Conservation (phyloP, 805 yeast genomes). For the Wickerhamomyces tratensis region DNA sequence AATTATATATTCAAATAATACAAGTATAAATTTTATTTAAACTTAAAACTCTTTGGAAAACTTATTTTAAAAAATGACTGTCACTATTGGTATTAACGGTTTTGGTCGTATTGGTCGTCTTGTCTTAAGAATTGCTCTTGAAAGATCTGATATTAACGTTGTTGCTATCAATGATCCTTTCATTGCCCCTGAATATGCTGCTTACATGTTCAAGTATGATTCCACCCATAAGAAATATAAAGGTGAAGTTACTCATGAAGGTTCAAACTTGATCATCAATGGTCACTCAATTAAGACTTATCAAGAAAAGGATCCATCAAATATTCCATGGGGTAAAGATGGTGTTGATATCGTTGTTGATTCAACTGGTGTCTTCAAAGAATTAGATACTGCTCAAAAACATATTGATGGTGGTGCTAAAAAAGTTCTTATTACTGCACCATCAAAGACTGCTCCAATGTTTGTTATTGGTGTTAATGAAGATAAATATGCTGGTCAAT, state of each 20-base stretch:
- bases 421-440: slow-evolving; percentile 65
- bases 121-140: slow-evolving; percentile 52
- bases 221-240: slow-evolving; percentile 59
- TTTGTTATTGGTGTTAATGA: slow-evolving; percentile 65
- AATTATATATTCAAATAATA: too few species aligned
- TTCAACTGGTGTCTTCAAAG: slow-evolving; percentile 68
- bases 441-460: slow-evolving; percentile 66
- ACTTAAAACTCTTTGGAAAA: not conserved
- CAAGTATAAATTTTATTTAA: not conserved
- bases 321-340: slow-evolving; percentile 57
- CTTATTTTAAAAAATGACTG: slow-evolving; percentile 29
- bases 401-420: slow-evolving; percentile 69
- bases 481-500: slow-evolving; percentile 46
- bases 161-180: slow-evolving; percentile 66
- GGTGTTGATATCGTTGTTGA: slow-evolving; percentile 58
- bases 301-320: slow-evolving; percentile 61
- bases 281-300: slow-evolving; percentile 40
- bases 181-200: slow-evolving; percentile 59
- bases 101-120: slow-evolving; percentile 69
- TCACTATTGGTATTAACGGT: slow-evolving; percentile 60
- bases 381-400: slow-evolving; percentile 53
- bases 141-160: slow-evolving; percentile 42
- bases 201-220: slow-evolving; percentile 69
- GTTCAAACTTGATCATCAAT: slow-evolving; percentile 40
- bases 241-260: slow-evolving; percentile 49